Conservation (phyloP, 331 rosid species). For the Malus hybrid region DNA sequence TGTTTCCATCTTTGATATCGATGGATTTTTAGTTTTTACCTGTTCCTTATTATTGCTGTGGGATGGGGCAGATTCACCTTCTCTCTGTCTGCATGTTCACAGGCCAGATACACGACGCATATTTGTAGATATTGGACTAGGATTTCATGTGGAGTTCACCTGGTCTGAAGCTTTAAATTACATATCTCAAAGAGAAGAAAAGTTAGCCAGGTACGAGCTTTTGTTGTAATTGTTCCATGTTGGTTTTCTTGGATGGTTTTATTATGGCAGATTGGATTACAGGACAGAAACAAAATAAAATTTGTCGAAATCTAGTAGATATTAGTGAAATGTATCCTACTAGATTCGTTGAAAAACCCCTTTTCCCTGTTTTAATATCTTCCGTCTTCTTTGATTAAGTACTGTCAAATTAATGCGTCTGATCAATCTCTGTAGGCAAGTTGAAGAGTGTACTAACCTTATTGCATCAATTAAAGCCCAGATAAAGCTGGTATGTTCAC, state of each 20-base stretch:
- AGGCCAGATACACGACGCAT: conserved; percentile 68
- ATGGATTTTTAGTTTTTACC: not conserved
- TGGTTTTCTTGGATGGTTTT: not conserved
- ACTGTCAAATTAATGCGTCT: not conserved
- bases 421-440: conserved; percentile 45
- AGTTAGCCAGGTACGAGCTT: conserved; percentile 40
- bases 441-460: conserved; percentile 64
- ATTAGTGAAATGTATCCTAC: not conserved
- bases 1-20: too few relatives aligned
- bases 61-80: not conserved
- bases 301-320: not conserved
- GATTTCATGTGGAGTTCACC: conserved; percentile 96
- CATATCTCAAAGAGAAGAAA: conserved; percentile 67
- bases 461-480: conserved; percentile 89
- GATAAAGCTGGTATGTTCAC: conserved; percentile 69
- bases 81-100: conserved; percentile 7
- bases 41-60: not conserved
- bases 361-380: not conserved
- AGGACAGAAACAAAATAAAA: too few relatives aligned
- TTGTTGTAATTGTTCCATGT: too few relatives aligned
- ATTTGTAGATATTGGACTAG: conserved; percentile 87
- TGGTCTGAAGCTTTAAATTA: conserved; percentile 83
- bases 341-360: not conserved
- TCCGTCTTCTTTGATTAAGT: too few relatives aligned
- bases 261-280: not conserved